Evolutionary conservation across 2,329 filamentous ascomycete genomes (phyloP), one percentile per base, ranked within the genome.

Genomic region (Phyllachora maydis): DNA sequence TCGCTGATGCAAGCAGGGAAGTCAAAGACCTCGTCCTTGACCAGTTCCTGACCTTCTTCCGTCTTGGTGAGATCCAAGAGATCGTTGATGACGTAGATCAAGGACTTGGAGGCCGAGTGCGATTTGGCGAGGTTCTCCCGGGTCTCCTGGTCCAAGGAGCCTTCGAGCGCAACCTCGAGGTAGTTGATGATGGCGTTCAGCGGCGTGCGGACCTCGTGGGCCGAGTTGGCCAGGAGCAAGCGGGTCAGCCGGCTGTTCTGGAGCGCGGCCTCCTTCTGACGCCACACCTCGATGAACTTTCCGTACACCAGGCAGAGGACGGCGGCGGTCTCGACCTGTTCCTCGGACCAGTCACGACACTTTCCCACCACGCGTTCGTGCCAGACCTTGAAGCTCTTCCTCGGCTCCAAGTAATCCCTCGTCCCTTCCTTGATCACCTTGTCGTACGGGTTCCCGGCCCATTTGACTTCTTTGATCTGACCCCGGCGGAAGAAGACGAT

Each of bases 131-230:
- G 52, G 29, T 88, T 90, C 4, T 92, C 82, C 11, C 83, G 59
- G 0, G 78, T 91, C 39, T 91, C 82, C 10, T 65, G 53, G 32
- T 91, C 82, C 3, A 92, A 52, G 0, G 57, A 52, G 0, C 81
- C 79, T 46, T 92, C 82, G 2, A 92, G 50, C 0, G 82, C 82
- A 32, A 92, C 91, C 35, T 92, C 82, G 1, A 92, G 60, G 34
- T 90, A 92, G 36, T 92, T 92, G 46, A 92, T 90, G 37, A 92
- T 91, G 10, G 82, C 82, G 38, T 92, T 92, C 3, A 92, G 50
- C 0, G 82, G 82, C 1, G 82, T 92, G 23, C 83, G 71, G 6
- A 92, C 79, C 50, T 92, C 82, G 32, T 92, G 83, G 0, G 82
- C 82, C 0, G 81, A 90, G 33, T 92, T 91, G 4, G 81, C 77